A percentile compares a stretch with the other conserved stretches of the same genome.
Conservation (phyloP, 164 flowering plant genomes). For the Vitis labrusca region DNA sequence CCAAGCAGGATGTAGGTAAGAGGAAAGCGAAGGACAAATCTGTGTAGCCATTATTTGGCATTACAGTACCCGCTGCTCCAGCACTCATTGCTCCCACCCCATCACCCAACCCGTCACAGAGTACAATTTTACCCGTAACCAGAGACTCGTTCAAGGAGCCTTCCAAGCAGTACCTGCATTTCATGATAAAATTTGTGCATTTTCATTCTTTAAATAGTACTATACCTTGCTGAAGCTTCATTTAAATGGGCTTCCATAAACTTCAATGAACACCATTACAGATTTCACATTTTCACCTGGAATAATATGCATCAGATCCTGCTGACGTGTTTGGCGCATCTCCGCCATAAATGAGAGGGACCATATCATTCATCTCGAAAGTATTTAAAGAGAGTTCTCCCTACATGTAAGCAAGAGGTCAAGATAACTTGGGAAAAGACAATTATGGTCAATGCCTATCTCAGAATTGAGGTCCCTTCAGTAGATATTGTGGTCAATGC, state of each 20-base stretch:
- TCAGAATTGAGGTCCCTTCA: too few relatives aligned
- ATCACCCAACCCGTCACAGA: conserved; percentile 12
- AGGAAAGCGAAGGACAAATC: conserved; percentile 6
- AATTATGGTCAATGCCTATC: neutral
- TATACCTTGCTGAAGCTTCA: too few relatives aligned
- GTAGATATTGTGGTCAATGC: too few relatives aligned
- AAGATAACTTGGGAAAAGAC: neutral
- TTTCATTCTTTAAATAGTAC: too few relatives aligned
- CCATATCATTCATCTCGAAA: neutral
- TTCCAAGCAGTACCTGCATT: conserved; percentile 20
- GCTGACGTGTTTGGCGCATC: conserved; percentile 4
- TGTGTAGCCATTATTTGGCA: neutral
- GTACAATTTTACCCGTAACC: conserved; percentile 29
- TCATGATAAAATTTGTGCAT: neutral
- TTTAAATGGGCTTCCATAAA: too few relatives aligned
- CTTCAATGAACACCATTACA: too few relatives aligned
- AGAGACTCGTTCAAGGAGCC: conserved; percentile 17
- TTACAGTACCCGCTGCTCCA: conserved; percentile 14
- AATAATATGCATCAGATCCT: neutral
- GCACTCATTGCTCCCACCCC: neutral
- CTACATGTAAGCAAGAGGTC: neutral
- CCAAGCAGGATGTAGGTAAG: conserved; percentile 10
- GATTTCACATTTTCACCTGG: neutral
- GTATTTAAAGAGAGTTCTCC: conserved; percentile 7
- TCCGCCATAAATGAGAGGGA: conserved; percentile 10